Evolutionary conservation across 352 stramenopile species (phyloP).

Genomic region (Globisporangium sylvaticum): DNA sequence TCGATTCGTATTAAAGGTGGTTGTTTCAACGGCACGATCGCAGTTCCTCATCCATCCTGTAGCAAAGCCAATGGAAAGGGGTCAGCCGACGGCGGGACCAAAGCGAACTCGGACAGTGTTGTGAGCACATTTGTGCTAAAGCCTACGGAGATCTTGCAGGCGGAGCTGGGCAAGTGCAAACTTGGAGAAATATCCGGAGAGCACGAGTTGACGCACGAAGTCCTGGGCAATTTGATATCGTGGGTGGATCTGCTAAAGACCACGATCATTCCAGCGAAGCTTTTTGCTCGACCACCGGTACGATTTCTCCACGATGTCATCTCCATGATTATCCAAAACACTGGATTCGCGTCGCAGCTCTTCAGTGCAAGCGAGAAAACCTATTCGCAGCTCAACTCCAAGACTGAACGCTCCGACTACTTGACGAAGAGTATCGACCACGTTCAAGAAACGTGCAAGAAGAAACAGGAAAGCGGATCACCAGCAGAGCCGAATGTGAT

Average conservation of each 20-base stretch:
- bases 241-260: slow-evolving; percentile 79
- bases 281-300: slow-evolving; percentile 73
- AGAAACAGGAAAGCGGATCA: slow-evolving; percentile 19
- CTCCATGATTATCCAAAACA: slow-evolving; percentile 65
- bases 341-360: slow-evolving; percentile 44
- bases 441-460: slow-evolving; percentile 54
- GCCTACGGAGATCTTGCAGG: slow-evolving; percentile 27
- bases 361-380: slow-evolving; percentile 50
- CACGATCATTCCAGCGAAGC: slow-evolving; percentile 51
- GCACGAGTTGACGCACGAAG: slow-evolving; percentile 59
- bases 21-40: slow-evolving; percentile 20
- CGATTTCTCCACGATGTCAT: slow-evolving; percentile 82
- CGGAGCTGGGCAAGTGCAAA: slow-evolving; percentile 34
- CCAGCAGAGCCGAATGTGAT: slow-evolving; percentile 24
- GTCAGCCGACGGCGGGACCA: not conserved
- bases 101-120: not conserved
- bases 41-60: slow-evolving; percentile 10
- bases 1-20: slow-evolving; percentile 60
- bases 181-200: slow-evolving; percentile 46
- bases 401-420: slow-evolving; percentile 75
- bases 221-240: slow-evolving; percentile 67
- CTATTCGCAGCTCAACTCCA: slow-evolving; percentile 60
- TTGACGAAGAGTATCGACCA: slow-evolving; percentile 72
- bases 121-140: slow-evolving; percentile 41
- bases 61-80: slow-evolving; percentile 2